Percentiles rank a stretch among this genome's conserved stretches.
phyloP scores from a whole-genome alignment of 1,284 basidiomycete genomes.

The Leccinum pachyderme region DNA sequence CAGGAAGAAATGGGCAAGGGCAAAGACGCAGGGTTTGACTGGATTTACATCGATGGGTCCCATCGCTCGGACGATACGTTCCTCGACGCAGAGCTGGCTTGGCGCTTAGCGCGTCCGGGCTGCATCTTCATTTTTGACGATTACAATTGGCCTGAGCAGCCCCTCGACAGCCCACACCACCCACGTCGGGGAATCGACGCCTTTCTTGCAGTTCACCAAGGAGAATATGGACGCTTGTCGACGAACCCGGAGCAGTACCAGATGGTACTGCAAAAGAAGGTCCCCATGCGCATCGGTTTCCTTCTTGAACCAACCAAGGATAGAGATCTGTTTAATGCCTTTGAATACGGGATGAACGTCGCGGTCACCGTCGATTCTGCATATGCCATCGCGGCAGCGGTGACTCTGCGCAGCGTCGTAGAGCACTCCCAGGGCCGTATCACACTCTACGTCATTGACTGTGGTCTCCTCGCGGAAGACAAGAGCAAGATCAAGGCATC shows the following conservation, averaged over 20 bases:
- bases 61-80: slow-evolving; percentile 59
- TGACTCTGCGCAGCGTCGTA: slow-evolving; percentile 44
- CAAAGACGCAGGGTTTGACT: slow-evolving; percentile 48
- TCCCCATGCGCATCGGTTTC: slow-evolving; percentile 56
- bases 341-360: slow-evolving; percentile 49
- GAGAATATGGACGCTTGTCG: slow-evolving; percentile 46
- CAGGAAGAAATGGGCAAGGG: slow-evolving; percentile 41
- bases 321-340: slow-evolving; percentile 15
- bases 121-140: slow-evolving; percentile 59
- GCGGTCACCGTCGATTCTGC: slow-evolving; percentile 43
- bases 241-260: slow-evolving; percentile 43
- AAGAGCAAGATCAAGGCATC: slow-evolving; percentile 36
- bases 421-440: slow-evolving; percentile 40
- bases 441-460: slow-evolving; percentile 51
- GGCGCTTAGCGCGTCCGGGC: slow-evolving; percentile 51
- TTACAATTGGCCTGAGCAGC: slow-evolving; percentile 52
- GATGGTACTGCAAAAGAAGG: slow-evolving; percentile 48
- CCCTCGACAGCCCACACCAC: slow-evolving; percentile 48
- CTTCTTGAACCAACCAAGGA: slow-evolving; percentile 24
- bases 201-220: slow-evolving; percentile 49
- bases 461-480: slow-evolving; percentile 40
- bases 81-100: slow-evolving; percentile 56
- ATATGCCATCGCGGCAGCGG: slow-evolving; percentile 50
- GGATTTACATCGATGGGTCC: slow-evolving; percentile 59
- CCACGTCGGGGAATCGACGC: slow-evolving; percentile 56